Percentiles rank a stretch among this genome's conserved stretches.
Conservation (phyloP, 495 filamentous ascomycete species). For the Aspergillus funiculosus region DNA sequence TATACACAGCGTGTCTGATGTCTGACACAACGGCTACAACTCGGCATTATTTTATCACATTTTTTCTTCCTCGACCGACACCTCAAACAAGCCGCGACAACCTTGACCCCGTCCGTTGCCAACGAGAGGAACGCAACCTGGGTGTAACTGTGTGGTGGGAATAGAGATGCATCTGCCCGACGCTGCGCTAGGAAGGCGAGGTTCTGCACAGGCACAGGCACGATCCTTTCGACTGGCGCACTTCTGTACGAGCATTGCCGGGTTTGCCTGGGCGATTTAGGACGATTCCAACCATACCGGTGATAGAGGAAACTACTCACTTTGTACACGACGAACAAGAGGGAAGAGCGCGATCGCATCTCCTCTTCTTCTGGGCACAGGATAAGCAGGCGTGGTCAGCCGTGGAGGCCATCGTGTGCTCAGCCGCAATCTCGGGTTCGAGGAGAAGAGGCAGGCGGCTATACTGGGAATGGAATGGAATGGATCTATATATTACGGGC, state of each 20-base stretch:
- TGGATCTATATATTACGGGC: too few species aligned
- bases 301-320: not conserved
- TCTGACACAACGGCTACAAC: not conserved
- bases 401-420: not conserved
- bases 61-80: constrained; percentile 1
- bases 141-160: not conserved
- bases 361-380: not conserved
- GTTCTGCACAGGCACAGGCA: not conserved
- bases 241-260: not conserved
- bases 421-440: too few species aligned
- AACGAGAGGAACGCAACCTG: not conserved
- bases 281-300: too few species aligned
- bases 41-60: not conserved
- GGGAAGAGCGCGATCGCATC: not conserved
- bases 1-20: not conserved
- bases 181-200: not conserved
- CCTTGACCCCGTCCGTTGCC: not conserved
- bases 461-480: too few species aligned
- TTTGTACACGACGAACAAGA: not conserved
- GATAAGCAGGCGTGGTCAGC: constrained; percentile 2
- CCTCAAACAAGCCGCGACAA: not conserved
- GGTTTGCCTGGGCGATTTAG: not conserved
- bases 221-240: not conserved
- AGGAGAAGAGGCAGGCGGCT: too few species aligned
- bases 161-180: not conserved